Percentiles rank a stretch among this genome's conserved stretches.
Conservation (phyloP, 1,284 basidiomycete genomes). For the Gymnopus androsaceus region DNA sequence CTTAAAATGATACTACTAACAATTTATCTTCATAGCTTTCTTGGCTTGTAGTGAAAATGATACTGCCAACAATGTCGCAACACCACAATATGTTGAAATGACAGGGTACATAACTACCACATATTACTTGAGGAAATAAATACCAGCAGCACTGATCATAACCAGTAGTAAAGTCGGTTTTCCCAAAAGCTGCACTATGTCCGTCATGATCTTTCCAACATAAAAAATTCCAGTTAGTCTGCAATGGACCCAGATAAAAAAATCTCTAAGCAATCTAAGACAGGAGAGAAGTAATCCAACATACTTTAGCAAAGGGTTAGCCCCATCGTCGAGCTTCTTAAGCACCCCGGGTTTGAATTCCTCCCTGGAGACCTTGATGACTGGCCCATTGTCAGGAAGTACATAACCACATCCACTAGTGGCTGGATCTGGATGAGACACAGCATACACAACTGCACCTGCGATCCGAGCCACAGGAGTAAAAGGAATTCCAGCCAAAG, state of each 20-base stretch:
- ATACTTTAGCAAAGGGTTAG: conserved; percentile 39
- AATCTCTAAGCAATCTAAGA: conserved; percentile 8
- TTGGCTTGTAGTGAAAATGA: too few relatives aligned
- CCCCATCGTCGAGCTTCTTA: conserved; percentile 46
- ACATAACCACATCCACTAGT: conserved; percentile 51
- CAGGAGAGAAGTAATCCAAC: conserved; percentile 18
- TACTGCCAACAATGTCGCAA: too few relatives aligned
- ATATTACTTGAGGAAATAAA: too few relatives aligned
- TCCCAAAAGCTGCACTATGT: conserved; percentile 22
- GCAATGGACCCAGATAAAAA: too few relatives aligned
- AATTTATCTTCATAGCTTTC: too few relatives aligned
- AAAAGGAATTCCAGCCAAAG: conserved; percentile 54
- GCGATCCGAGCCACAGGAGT: conserved; percentile 51
- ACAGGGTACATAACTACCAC: too few relatives aligned
- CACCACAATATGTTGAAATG: too few relatives aligned
- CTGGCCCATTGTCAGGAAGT: conserved; percentile 47
- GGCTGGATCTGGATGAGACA: conserved; percentile 47
- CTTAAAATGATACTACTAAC: too few relatives aligned
- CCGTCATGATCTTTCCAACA: conserved; percentile 21
- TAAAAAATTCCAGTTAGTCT: conserved; percentile 20
- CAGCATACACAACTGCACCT: conserved; percentile 53
- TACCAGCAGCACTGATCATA: too few relatives aligned
- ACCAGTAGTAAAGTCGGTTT: too few relatives aligned
- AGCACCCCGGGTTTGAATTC: conserved; percentile 54
- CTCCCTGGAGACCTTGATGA: conserved; percentile 47